Evolutionary conservation across 1,284 basidiomycete genomes (phyloP).

Genomic region (Inonotus hispidus): DNA sequence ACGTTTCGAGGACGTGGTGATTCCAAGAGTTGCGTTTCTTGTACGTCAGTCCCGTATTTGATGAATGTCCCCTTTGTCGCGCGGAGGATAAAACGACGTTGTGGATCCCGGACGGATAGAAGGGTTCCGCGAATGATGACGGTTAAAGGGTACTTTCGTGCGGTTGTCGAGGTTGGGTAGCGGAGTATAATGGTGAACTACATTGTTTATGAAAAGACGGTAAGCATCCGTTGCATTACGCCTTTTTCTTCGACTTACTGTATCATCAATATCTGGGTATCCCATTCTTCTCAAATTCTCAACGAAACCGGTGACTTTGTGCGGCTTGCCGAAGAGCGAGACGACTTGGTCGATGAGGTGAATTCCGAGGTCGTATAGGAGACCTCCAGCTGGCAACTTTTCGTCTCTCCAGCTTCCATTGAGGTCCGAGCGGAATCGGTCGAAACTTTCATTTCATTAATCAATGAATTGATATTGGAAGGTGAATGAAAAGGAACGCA

Average conservation of each 20-base stretch:
- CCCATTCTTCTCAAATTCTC: slow-evolving; percentile 66
- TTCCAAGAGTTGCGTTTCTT: slow-evolving; percentile 65
- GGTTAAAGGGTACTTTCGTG: slow-evolving; percentile 52
- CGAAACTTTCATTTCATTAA: slow-evolving; percentile 59
- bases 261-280: slow-evolving; percentile 61
- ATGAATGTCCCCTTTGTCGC: slow-evolving; percentile 68
- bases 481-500: slow-evolving; percentile 29
- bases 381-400: slow-evolving; percentile 46
- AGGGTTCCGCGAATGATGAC: slow-evolving; percentile 66
- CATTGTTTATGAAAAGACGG: slow-evolving; percentile 16
- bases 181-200: slow-evolving; percentile 70
- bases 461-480: not conserved
- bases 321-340: slow-evolving; percentile 71
- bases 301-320: slow-evolving; percentile 61
- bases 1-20: slow-evolving; percentile 46
- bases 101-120: slow-evolving; percentile 58
- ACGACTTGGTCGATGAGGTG: slow-evolving; percentile 78
- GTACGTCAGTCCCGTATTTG: slow-evolving; percentile 75
- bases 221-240: too few relatives aligned
- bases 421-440: slow-evolving; percentile 64
- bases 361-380: slow-evolving; percentile 60
- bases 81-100: slow-evolving; percentile 65
- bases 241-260: slow-evolving; percentile 38
- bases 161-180: slow-evolving; percentile 38
- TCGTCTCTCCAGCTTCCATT: slow-evolving; percentile 73